Evolutionary conservation across 495 filamentous ascomycete genomes (phyloP).

Genomic region (Echria macrotheca): DNA sequence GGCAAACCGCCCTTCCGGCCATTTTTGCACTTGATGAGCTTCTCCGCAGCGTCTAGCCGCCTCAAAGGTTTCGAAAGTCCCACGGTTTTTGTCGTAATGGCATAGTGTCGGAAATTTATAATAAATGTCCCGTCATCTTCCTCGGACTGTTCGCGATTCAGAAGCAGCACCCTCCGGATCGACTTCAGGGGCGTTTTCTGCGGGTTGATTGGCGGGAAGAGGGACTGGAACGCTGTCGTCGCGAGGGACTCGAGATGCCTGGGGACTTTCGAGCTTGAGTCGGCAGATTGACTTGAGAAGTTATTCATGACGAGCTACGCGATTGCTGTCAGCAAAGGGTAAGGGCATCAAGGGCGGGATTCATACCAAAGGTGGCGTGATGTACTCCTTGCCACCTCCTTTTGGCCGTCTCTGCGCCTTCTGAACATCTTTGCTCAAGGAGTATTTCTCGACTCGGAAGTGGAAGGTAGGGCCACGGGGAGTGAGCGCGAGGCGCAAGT

Average conservation of each 20-base stretch:
- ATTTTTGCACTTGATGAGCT: constrained; percentile 51
- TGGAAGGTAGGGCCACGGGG: constrained; percentile 89
- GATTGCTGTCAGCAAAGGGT: constrained; percentile 11
- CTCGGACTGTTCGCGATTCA: constrained; percentile 68
- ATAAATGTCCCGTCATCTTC: constrained; percentile 66
- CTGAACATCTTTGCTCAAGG: constrained; percentile 82
- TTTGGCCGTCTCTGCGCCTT: constrained; percentile 75
- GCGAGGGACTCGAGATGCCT: constrained; percentile 91
- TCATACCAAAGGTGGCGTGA: constrained; percentile 68
- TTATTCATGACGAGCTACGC: constrained; percentile 95
- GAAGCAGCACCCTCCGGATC: constrained; percentile 80
- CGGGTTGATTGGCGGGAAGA: constrained; percentile 94
- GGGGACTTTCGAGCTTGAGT: constrained; percentile 57
- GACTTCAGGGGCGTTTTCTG: constrained; percentile 81
- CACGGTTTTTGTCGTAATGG: constrained; percentile 81
- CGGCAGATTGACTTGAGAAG: constrained; percentile 66
- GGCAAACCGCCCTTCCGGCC: constrained; percentile 68
- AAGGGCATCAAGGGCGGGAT: background rate
- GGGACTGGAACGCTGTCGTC: constrained; percentile 90
- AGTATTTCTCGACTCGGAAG: constrained; percentile 95
- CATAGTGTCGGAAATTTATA: constrained; percentile 90
- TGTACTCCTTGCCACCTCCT: constrained; percentile 75
- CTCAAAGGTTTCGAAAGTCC: constrained; percentile 78
- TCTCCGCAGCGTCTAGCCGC: constrained; percentile 84
- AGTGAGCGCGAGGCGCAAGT: constrained; percentile 81